Base-by-base conservation (phyloP, 2,329 filamentous ascomycete species). In the Cyclaneusma minus region DNA sequence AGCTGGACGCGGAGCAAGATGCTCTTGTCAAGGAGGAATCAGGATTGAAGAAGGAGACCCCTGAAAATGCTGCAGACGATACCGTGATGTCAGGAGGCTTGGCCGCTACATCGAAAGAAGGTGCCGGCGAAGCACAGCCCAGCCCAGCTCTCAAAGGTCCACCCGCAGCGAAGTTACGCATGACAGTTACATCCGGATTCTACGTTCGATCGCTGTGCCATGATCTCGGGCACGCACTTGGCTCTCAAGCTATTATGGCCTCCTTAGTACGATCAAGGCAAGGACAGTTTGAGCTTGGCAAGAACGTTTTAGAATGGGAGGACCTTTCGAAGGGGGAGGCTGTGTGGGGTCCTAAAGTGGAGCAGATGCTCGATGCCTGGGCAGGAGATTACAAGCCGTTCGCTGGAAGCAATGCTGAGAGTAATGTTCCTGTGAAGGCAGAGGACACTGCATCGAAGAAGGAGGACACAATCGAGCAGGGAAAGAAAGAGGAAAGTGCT, bases 111-210 rank as follows among this genome's bases (percentile, higher is more conserved):
- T 6, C 29, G 32, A 23, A 49, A 40, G 31, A 43, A 48, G n/a
- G 35, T 40, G 25, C 23, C 30, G 24, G 35, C 28, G n/a, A 27
- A 29, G 21, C 30, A 33, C n/a, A 36, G 38, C 27, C 32, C 8
- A 29, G 35, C 22, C 23, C 30, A 12, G 21, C 35, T 23, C 12
- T 60, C 47, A 56, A 72, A 43, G 69, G 65, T 0, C 72, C 83
- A 2, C 71, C 87, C 2, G 89, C 87, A 1, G 80, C 70, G 25
- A 77, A 70, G 44, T 70, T 98, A 32, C 74, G 79, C 30, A 83
- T 98, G 69, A 92, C 81, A 1, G 87, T 94, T 27, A 84, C 84
- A 2, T 92, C 84, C 1, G 89, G 89, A 20, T 98, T 94, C 60
- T 98, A 98, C 50, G 85, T 98, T 9, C 78, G 89, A 35, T 91